Evolutionary conservation across 495 filamentous ascomycete species (phyloP).

Genomic region (Pyronema omphalodes): DNA sequence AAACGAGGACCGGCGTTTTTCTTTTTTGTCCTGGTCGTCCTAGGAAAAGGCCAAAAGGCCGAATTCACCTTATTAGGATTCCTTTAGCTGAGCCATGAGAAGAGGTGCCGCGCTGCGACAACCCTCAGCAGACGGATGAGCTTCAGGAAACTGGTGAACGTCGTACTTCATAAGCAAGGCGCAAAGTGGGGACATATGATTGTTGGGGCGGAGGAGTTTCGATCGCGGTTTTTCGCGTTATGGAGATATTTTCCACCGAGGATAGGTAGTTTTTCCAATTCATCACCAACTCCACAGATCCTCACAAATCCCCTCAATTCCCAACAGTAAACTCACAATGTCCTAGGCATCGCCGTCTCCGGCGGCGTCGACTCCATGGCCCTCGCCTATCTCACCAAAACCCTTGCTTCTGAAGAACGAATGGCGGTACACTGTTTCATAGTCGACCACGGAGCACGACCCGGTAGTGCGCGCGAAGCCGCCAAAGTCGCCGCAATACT

Average conservation of each 20-base stretch:
- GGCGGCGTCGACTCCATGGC: slow-evolving; percentile 96
- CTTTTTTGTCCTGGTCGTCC: neutral
- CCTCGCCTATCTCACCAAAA: slow-evolving; percentile 51
- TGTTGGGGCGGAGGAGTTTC: slow-evolving; percentile 1
- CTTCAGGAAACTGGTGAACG: neutral
- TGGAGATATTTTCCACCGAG: slow-evolving; percentile 1
- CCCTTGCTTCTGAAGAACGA: slow-evolving; percentile 26
- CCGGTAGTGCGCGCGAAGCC: slow-evolving; percentile 52
- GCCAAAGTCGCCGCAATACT: slow-evolving; percentile 38
- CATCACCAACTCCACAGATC: neutral
- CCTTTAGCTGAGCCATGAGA: too few species aligned
- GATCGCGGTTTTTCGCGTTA: neutral
- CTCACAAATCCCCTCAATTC: neutral
- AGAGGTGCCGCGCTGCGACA: neutral
- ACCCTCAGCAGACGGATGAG: slow-evolving; percentile 1
- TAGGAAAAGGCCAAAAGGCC: too few species aligned
- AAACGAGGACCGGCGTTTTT: neutral
- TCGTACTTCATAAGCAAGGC: neutral
- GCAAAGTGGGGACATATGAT: neutral
- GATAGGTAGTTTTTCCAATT: slow-evolving; percentile 1
- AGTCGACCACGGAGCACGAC: slow-evolving; percentile 59
- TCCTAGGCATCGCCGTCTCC: slow-evolving; percentile 62
- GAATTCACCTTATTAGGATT: too few species aligned
- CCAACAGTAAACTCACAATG: neutral
- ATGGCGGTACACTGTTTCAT: slow-evolving; percentile 45